These are phyloP conservation scores for Cunninghamia lanceolata DNA, from an alignment of 75 land plant genomes.

Conservation along the genomic window DNA sequence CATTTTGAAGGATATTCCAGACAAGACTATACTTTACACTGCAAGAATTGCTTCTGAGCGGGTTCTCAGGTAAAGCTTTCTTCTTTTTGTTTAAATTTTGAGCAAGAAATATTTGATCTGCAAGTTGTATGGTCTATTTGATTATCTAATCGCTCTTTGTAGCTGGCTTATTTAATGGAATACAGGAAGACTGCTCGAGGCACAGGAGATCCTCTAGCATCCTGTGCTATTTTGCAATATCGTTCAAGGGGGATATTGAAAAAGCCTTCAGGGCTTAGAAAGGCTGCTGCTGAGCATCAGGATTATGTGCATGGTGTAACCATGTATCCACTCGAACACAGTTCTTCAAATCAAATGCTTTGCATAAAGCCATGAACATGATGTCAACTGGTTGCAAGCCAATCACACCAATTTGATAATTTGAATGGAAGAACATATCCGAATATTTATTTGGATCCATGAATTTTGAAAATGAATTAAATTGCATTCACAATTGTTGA, in stretches of 20 bases:
- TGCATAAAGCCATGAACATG: conserved; percentile 44
- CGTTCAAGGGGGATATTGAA: conserved; percentile 11
- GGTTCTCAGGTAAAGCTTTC: conserved; percentile 40
- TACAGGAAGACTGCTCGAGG: conserved; percentile 48
- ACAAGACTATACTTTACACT: conserved; percentile 35
- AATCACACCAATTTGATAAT: not conserved
- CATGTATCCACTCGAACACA: conserved; percentile 77
- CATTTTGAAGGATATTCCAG: conserved; percentile 59
- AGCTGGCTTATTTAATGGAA: not conserved
- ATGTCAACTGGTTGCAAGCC: not conserved
- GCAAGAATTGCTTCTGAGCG: conserved; percentile 69
- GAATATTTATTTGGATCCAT: not conserved
- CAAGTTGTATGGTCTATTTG: not conserved
- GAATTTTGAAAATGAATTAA: not conserved
- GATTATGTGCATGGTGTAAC: conserved; percentile 57
- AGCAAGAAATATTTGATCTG: not conserved
- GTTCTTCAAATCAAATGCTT: conserved; percentile 52
- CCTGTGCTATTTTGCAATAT: conserved; percentile 54
- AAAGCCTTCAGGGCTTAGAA: conserved; percentile 20
- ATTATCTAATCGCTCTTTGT: not conserved
- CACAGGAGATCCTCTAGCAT: conserved; percentile 32
- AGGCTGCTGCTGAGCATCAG: conserved; percentile 50
- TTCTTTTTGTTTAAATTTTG: not conserved
- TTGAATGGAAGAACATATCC: not conserved
- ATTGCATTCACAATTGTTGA: not conserved